Base-by-base conservation (phyloP, 345 rosid species). In the Corchorus capsularis region DNA sequence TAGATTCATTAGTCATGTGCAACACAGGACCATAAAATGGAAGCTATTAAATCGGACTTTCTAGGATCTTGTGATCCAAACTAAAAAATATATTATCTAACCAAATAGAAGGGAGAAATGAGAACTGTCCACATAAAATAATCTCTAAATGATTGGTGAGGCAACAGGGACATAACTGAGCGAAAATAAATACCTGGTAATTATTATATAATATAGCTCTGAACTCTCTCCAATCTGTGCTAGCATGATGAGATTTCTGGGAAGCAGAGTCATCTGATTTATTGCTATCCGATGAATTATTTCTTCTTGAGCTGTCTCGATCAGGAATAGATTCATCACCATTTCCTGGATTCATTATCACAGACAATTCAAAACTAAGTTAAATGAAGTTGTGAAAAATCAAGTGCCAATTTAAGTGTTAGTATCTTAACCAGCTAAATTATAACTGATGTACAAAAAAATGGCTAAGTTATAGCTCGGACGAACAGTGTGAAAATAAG, bases 151-250 rank as follows among this genome's bases (percentile, higher is more conserved):
- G n/a, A 57, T n/a, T 19, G 66, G 62, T 46, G 52, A 52, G 34
- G 17, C 16, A 63, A 69, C 19, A 45, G 11, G 27, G 12, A 62
- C 37, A 69, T 9, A 55, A 22, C 56, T 47, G 27, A 45, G 39
- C 73, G 27, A 63, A 22, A 34, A 57, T 78, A 79, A 8, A 45
- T 13, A 93, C 99, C 99, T 93, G 90, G 75, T 91, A 97, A 71
- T 82, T 85, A 63, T 83, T 78, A 83, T 87, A 86, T 72, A 95
- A 81, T 82, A 81, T 88, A 35, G 97, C 98, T 80, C 99, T 88
- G 82, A 95, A 95, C 77, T 87, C 96, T 87, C 99, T 89, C 98
- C 99, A 95, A 75, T 95, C 96, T 64, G 47, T 80, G 60, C 77
- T 86, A 14, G 75, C 67, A 65, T 71, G 81, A 47, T 80, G 79